Conservation (phyloP, 805 yeast genomes). For the Monosporozyma unispora region DNA sequence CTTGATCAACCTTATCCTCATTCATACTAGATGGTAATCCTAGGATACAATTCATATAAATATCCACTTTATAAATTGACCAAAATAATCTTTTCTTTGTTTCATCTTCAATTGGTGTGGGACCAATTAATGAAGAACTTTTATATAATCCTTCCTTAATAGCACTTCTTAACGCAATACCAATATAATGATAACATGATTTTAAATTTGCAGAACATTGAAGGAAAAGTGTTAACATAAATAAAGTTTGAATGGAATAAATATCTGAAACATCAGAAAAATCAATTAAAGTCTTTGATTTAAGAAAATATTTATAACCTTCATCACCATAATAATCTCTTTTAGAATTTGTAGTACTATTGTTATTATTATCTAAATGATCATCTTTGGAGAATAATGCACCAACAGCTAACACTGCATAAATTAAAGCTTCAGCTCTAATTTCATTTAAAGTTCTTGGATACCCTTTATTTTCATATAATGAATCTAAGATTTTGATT, state of each 20-base stretch:
- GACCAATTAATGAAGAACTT: constrained; percentile 47
- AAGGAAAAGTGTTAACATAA: constrained; percentile 74
- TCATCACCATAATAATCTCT: constrained; percentile 48
- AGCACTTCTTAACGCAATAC: constrained; percentile 77
- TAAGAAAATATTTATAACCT: constrained; percentile 71
- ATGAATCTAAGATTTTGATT: constrained; percentile 59
- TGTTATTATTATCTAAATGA: constrained; percentile 30
- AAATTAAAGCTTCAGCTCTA: constrained; percentile 67
- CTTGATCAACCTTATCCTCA: constrained; percentile 80
- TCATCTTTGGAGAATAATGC: constrained; percentile 59
- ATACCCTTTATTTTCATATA: constrained; percentile 66
- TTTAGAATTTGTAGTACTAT: constrained; percentile 13
- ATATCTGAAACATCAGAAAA: constrained; percentile 53
- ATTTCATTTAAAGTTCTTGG: constrained; percentile 53
- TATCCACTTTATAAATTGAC: constrained; percentile 86
- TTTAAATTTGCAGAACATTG: constrained; percentile 84
- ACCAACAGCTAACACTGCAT: constrained; percentile 85
- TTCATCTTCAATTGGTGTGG: constrained; percentile 72
- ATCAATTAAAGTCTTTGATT: constrained; percentile 71
- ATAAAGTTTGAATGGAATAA: constrained; percentile 73
- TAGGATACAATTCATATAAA: constrained; percentile 76
- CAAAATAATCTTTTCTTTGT: constrained; percentile 79
- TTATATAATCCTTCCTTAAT: constrained; percentile 77
- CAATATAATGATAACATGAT: constrained; percentile 83
- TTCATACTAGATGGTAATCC: constrained; percentile 75